Evolutionary conservation across 2,329 filamentous ascomycete genomes (phyloP).

Genomic region (Emmonsiellopsis sp.): DNA sequence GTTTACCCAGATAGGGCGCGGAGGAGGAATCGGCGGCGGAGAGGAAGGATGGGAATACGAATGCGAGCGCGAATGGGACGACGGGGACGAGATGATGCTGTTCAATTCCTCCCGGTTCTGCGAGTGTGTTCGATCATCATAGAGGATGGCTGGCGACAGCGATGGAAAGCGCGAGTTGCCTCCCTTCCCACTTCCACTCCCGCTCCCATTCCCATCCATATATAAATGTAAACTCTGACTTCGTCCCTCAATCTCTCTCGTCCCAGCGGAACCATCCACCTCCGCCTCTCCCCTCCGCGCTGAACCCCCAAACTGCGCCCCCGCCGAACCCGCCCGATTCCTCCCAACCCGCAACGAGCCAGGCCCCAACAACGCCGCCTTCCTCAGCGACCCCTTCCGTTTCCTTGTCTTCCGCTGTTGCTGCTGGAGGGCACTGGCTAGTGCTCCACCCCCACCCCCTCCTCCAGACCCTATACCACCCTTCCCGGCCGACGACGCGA

Average conservation of each 20-base stretch:
- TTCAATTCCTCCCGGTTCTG: not conserved
- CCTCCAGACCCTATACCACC: constrained; percentile 15
- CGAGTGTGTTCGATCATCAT: no score
- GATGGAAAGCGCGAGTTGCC: not conserved
- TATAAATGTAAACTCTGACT: not conserved
- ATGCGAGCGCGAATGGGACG: not conserved
- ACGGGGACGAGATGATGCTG: not conserved
- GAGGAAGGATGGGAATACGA: not conserved
- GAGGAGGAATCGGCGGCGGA: constrained; percentile 6
- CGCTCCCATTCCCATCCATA: not conserved
- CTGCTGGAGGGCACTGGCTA: constrained; percentile 39
- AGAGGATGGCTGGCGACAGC: not conserved
- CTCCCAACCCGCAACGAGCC: constrained; percentile 21
- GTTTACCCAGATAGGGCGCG: constrained; percentile 9
- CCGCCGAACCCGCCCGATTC: constrained; percentile 19
- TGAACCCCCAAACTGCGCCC: constrained; percentile 6
- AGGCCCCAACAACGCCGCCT: constrained; percentile 70
- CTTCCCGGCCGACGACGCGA: constrained; percentile 7
- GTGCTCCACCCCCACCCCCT: constrained; percentile 37
- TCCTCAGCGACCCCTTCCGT: constrained; percentile 75
- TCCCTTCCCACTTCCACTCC: no score
- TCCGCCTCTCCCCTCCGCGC: constrained; percentile 10
- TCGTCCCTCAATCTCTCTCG: not conserved
- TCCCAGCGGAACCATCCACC: not conserved
- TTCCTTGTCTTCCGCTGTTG: constrained; percentile 51